Conservation (phyloP, 352 stramenopile species). For the Phytophthora cactorum region DNA sequence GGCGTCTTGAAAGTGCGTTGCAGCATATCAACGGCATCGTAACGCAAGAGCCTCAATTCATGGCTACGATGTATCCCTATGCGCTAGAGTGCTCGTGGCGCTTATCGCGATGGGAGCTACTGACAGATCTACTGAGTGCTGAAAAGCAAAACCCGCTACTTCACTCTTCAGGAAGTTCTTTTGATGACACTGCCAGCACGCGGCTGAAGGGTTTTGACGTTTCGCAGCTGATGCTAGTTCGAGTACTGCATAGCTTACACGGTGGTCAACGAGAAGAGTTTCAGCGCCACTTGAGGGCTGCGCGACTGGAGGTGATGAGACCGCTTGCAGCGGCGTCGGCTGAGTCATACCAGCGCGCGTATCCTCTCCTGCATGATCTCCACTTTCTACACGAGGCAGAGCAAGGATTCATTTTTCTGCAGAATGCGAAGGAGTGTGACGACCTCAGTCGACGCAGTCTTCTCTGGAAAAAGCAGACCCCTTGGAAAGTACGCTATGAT, state of each 20-base stretch:
- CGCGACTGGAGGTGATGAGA: slow-evolving; percentile 72
- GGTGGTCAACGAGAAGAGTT: slow-evolving; percentile 59
- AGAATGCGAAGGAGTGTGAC: slow-evolving; percentile 33
- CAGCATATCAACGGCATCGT: slow-evolving; percentile 90
- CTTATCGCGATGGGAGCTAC: slow-evolving; percentile 84
- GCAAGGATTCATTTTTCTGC: slow-evolving; percentile 69
- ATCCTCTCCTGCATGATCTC: slow-evolving; percentile 77
- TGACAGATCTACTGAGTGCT: slow-evolving; percentile 75
- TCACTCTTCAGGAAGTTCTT: slow-evolving; percentile 34
- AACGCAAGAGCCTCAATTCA: slow-evolving; percentile 77
- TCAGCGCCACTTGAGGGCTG: slow-evolving; percentile 66
- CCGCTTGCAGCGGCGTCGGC: slow-evolving; percentile 70
- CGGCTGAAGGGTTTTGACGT: slow-evolving; percentile 72
- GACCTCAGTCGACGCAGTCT: slow-evolving; percentile 37
- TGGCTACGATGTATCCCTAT: slow-evolving; percentile 81
- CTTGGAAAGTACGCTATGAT: slow-evolving; percentile 77
- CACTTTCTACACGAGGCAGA: slow-evolving; percentile 83
- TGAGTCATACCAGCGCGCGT: slow-evolving; percentile 80
- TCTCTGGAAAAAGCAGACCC: slow-evolving; percentile 64
- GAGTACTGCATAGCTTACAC: slow-evolving; percentile 83
- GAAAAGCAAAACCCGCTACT: slow-evolving; percentile 77
- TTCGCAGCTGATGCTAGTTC: slow-evolving; percentile 79
- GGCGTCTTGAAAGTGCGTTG: slow-evolving; percentile 81
- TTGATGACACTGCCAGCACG: slow-evolving; percentile 23
- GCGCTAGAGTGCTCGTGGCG: slow-evolving; percentile 87